Evolutionary conservation across 2,329 filamentous ascomycete genomes (phyloP).

Genomic region (Mycogone perniciosa): DNA sequence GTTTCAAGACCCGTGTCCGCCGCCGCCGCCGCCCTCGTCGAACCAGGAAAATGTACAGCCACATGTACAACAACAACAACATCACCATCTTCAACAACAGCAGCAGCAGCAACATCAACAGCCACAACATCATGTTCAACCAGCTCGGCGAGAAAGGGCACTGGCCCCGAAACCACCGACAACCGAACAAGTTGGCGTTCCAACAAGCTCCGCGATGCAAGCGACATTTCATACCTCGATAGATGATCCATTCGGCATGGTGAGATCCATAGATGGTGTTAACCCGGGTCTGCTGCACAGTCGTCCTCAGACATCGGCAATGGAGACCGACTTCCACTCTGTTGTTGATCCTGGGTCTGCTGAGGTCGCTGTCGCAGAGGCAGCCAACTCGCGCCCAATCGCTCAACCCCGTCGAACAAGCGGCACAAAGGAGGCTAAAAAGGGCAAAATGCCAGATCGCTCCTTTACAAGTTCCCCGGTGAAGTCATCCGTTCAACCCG

Average conservation of each 20-base stretch:
- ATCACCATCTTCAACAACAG: too few relatives aligned
- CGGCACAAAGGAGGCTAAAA: constrained; percentile 38
- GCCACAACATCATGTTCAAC: constrained; percentile 13
- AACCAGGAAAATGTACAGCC: constrained; percentile 31
- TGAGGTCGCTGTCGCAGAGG: constrained; percentile 22
- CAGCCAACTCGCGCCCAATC: constrained; percentile 22
- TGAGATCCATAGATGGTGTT: constrained; percentile 43
- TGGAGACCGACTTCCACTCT: constrained; percentile 34
- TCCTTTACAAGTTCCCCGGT: constrained; percentile 43
- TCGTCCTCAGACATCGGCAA: constrained; percentile 41
- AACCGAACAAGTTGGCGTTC: constrained; percentile 17
- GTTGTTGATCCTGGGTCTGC: constrained; percentile 24
- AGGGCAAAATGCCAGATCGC: constrained; percentile 37
- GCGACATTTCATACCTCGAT: constrained; percentile 37
- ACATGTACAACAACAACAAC: not conserved
- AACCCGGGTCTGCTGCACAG: constrained; percentile 55
- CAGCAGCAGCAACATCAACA: too few relatives aligned
- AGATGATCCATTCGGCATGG: constrained; percentile 47
- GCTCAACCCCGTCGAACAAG: constrained; percentile 39
- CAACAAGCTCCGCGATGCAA: constrained; percentile 26
- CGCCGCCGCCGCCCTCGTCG: constrained; percentile 24
- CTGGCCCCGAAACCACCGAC: constrained; percentile 46
- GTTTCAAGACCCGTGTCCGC: constrained; percentile 39
- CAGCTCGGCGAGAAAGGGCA: constrained; percentile 36
- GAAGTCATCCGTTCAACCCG: constrained; percentile 42